Base-by-base conservation (phyloP, 306 rosid species). In the Cucumis melo region DNA sequence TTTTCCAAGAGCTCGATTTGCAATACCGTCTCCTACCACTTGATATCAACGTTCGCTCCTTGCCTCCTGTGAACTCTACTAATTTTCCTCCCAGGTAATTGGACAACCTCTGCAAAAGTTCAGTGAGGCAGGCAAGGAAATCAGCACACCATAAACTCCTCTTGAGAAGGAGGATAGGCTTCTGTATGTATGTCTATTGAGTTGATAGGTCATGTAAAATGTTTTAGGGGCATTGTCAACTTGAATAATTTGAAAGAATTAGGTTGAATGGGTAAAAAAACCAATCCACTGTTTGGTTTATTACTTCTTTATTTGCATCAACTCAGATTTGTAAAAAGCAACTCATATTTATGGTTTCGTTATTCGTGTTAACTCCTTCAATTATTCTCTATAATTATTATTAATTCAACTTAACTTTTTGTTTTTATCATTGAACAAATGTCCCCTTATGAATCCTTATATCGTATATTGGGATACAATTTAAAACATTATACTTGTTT, bases 1-100 rank as follows among this genome's bases (percentile, higher is more conserved):
- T 89, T 80, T 86, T 92, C 85, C 67, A 76, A 77, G 99, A 94
- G 61, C 88, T 88, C 0, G 99, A 94, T 78, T 83, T 94, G 44
- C 88, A 88, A 12, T 89, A 83, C 80, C 93, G 97, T 6, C 83
- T 94, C 24, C 50, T 79, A 60, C 97, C 99, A 0, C 21, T 86
- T 0, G 96, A 94, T 81, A 84, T 94, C 24, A 91, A 80, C 8
- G 80, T 94, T 29, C 80, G 95, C 2, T 62, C 81, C 77, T 62
- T 86, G 89, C 99, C 99, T 59, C 81, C 87, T 19, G 73, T 51
- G 75, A 67, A 82, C 79, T 80, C 93, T 36, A 83, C 85, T 0
- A 82, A 90, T 24, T 76, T 85, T 82, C 95, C 96, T 46, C 3
- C 5, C 3, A 59, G 79, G 87, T n/a, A 77, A 79, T 77, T 84